A percentile compares a stretch with the other conserved stretches of the same genome.
phyloP scores from a whole-genome alignment of 148 eudicot genomes.

The Chenopodium berlandieri region DNA sequence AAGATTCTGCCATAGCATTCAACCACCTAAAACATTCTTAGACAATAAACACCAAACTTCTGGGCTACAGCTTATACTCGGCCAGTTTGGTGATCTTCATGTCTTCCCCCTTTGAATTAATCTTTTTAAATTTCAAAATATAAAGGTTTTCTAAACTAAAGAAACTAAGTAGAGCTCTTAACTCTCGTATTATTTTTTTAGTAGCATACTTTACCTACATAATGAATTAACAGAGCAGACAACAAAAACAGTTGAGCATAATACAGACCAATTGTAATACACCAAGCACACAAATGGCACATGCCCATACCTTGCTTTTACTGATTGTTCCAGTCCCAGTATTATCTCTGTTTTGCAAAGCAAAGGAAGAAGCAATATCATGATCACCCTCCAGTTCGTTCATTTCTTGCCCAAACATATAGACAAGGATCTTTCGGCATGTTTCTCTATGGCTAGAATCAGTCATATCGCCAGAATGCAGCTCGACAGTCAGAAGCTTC shows the following conservation, averaged over 20 bases:
- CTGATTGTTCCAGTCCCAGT: constrained; percentile 39
- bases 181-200: no score
- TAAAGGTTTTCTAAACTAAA: not conserved
- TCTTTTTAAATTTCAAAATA: not conserved
- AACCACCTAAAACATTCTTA: no score
- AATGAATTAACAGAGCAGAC: not conserved
- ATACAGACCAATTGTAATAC: not conserved
- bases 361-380: constrained; percentile 29
- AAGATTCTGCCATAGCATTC: not conserved
- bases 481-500: constrained; percentile 81
- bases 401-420: constrained; percentile 51
- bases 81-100: not conserved
- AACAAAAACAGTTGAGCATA: not conserved
- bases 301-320: constrained; percentile 61
- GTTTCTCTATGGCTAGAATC: constrained; percentile 67
- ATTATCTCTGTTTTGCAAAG: constrained; percentile 39
- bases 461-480: constrained; percentile 69
- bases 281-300: constrained; percentile 7
- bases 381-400: constrained; percentile 44
- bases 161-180: not conserved
- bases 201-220: not conserved
- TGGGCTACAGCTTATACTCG: not conserved
- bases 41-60: not conserved
- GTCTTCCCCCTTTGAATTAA: not conserved
- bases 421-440: constrained; percentile 66